Conservation (phyloP, 2,329 filamentous ascomycete species). For the Diaporthe sp. region DNA sequence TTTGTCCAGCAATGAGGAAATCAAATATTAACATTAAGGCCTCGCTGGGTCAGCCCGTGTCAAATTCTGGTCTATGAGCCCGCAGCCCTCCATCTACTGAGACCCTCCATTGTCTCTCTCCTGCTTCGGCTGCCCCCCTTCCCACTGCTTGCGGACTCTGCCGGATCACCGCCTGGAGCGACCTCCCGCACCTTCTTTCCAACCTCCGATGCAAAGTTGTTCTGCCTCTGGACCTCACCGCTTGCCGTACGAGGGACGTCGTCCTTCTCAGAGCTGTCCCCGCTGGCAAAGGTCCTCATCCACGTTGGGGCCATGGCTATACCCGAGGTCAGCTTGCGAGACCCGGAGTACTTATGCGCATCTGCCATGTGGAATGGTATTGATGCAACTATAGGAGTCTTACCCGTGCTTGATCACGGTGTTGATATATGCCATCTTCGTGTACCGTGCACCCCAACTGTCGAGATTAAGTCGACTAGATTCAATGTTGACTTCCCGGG, state of each 20-base stretch:
- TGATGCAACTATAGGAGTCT: neutral
- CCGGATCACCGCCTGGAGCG: neutral
- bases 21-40: neutral
- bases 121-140: neutral
- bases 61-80: no score
- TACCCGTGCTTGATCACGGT: slow-evolving; percentile 1
- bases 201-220: slow-evolving; percentile 1
- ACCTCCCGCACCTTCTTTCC: slow-evolving; percentile 1
- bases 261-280: neutral
- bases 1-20: neutral
- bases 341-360: neutral
- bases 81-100: neutral
- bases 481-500: no score
- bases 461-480: no score
- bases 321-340: neutral
- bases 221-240: slow-evolving; percentile 13
- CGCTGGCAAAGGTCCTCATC: neutral
- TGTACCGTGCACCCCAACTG: no score
- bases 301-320: neutral
- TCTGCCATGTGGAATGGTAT: neutral
- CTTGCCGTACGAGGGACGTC: slow-evolving; percentile 1
- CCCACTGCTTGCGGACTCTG: neutral
- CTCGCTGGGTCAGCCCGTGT: neutral
- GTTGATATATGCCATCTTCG: neutral
- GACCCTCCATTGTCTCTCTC: neutral